Percentiles rank a stretch among this genome's conserved stretches.
Evolutionary conservation across 371 early-diverging fungal genomes (phyloP).

Genomic region (Fennellomyces sp.): DNA sequence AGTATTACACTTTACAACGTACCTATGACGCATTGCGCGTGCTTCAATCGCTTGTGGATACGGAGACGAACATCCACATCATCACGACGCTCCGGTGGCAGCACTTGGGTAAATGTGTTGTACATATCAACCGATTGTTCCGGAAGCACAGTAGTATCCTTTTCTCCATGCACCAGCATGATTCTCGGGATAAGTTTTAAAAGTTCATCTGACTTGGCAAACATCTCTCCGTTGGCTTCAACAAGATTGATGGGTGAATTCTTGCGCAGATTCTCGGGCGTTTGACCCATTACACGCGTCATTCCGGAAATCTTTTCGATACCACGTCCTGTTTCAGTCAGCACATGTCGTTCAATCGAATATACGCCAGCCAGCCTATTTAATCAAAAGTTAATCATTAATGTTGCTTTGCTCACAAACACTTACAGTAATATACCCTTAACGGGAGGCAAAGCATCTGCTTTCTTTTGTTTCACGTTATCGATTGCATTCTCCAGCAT

Average conservation of each 20-base stretch:
- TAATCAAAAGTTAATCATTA: neutral
- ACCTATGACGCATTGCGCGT: constrained; percentile 49
- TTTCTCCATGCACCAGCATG: constrained; percentile 50
- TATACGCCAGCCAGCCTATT: constrained; percentile 64
- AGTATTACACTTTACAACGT: constrained; percentile 1
- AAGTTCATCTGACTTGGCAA: constrained; percentile 31
- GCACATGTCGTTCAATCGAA: constrained; percentile 64
- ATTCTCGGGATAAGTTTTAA: constrained; percentile 40
- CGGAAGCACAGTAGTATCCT: constrained; percentile 40
- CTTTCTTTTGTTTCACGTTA: constrained; percentile 20
- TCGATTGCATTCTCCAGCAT: constrained; percentile 39
- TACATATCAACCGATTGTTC: constrained; percentile 48
- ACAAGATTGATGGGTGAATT: constrained; percentile 48
- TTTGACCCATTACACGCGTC: constrained; percentile 68
- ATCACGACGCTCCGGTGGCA: constrained; percentile 35
- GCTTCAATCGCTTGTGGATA: constrained; percentile 43
- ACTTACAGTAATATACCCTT: constrained; percentile 59
- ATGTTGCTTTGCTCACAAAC: neutral
- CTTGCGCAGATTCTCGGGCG: constrained; percentile 21
- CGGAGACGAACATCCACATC: constrained; percentile 49
- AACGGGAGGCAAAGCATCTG: constrained; percentile 36
- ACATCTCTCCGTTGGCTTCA: constrained; percentile 22
- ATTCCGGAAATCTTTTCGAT: constrained; percentile 78
- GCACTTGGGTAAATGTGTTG: constrained; percentile 35
- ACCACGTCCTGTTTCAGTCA: constrained; percentile 66